phyloP scores from a whole-genome alignment of 768 basidiomycete genomes.

The Podaxis pistillaris region DNA sequence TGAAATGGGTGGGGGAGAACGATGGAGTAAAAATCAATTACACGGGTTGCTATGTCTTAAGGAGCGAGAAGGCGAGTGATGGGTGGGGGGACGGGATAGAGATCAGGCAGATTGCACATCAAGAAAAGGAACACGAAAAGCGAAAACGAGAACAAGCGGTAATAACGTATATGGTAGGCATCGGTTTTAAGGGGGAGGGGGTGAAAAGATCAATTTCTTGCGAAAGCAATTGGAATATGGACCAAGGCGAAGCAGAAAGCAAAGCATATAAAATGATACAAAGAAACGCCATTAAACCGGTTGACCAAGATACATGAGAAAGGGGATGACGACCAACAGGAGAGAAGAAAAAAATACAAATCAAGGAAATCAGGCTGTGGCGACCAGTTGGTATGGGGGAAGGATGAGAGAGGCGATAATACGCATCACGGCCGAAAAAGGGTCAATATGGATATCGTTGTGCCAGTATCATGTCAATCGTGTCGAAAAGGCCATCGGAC shows the following conservation, averaged over 20 bases:
- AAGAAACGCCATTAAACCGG: neutral
- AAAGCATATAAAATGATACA: neutral
- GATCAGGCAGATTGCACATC: neutral
- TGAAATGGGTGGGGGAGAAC: no score
- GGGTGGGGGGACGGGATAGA: neutral
- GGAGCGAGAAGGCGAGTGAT: neutral
- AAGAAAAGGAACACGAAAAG: neutral
- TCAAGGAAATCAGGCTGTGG: neutral
- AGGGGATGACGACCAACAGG: neutral
- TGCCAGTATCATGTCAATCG: neutral
- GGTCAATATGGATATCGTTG: neutral
- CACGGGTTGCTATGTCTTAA: neutral
- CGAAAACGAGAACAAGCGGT: neutral
- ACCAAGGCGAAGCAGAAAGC: neutral
- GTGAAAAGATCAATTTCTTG: no score
- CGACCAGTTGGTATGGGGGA: neutral
- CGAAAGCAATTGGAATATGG: neutral
- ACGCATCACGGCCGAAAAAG: conserved; percentile 1
- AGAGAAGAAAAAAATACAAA: neutral
- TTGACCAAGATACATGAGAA: conserved; percentile 3
- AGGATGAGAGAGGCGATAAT: neutral
- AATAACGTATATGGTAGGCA: neutral
- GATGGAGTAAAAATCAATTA: no score
- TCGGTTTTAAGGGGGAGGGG: neutral
- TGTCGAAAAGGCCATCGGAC: neutral